Evolutionary conservation across 2,329 filamentous ascomycete species (phyloP).

Genomic region (Verticillium nonalfalfae): DNA sequence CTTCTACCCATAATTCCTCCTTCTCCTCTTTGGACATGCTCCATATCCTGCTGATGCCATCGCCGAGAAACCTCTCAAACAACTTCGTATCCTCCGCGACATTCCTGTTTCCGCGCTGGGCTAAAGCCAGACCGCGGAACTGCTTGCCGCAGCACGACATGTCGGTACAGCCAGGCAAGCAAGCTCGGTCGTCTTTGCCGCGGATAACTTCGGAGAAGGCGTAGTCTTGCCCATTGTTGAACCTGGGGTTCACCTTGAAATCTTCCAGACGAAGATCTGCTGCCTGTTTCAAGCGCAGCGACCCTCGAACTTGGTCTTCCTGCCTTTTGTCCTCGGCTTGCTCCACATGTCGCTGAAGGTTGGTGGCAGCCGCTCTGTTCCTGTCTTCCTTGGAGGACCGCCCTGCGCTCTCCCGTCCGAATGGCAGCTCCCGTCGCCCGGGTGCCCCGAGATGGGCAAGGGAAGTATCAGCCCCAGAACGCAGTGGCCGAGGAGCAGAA

Average conservation of each 20-base stretch:
- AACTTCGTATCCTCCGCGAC: slow-evolving; percentile 37
- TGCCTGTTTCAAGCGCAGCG: slow-evolving; percentile 52
- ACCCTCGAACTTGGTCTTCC: slow-evolving; percentile 10
- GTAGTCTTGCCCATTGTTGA: slow-evolving; percentile 64
- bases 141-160: slow-evolving; percentile 69
- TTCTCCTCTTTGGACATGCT: slow-evolving; percentile 55
- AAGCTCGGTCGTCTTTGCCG: slow-evolving; percentile 60
- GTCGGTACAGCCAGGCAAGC: slow-evolving; percentile 67
- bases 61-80: slow-evolving; percentile 51
- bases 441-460: slow-evolving; percentile 13
- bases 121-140: slow-evolving; percentile 60
- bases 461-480: neutral
- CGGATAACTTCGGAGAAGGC: slow-evolving; percentile 73
- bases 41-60: slow-evolving; percentile 51
- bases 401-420: slow-evolving; percentile 18
- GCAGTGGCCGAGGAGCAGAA: slow-evolving; percentile 13
- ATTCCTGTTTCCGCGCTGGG: slow-evolving; percentile 35
- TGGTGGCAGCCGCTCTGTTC: neutral
- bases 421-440: slow-evolving; percentile 35
- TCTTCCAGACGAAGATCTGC: slow-evolving; percentile 57
- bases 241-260: slow-evolving; percentile 74
- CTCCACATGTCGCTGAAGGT: neutral
- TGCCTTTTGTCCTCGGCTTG: neutral
- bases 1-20: slow-evolving; percentile 64
- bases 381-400: neutral